These are phyloP conservation scores for Neurospora sp. DNA, from an alignment of 495 filamentous ascomycete genomes.

Conservation along the genomic window DNA sequence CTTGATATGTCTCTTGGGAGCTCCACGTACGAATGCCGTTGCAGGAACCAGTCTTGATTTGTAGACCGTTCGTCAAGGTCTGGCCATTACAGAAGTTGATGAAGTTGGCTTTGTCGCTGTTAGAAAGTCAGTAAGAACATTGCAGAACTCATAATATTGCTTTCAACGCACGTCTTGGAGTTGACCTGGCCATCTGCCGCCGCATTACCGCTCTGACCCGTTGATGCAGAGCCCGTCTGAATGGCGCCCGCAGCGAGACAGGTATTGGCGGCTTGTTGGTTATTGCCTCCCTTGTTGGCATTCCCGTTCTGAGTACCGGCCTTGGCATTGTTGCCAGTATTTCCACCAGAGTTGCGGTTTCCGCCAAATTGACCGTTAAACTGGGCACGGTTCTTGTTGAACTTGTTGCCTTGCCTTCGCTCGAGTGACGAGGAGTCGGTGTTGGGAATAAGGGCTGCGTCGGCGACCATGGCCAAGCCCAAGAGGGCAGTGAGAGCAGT, in stretches of 20 bases:
- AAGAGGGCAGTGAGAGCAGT: slow-evolving; percentile 33
- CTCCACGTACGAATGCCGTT: slow-evolving; percentile 58
- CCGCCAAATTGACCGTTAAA: slow-evolving; percentile 7
- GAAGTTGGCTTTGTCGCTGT: slow-evolving; percentile 49
- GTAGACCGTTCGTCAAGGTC: slow-evolving; percentile 59
- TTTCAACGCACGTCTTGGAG: slow-evolving; percentile 40
- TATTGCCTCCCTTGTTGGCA: slow-evolving; percentile 12
- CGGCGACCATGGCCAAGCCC: slow-evolving; percentile 29
- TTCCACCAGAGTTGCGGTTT: slow-evolving; percentile 9
- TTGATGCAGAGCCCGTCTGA: slow-evolving; percentile 38
- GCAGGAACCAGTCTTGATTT: slow-evolving; percentile 56
- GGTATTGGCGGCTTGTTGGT: slow-evolving; percentile 15
- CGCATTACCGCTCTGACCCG: slow-evolving; percentile 18
- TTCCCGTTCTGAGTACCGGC: slow-evolving; percentile 10
- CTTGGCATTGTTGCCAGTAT: slow-evolving; percentile 5
- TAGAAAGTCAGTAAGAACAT: not conserved
- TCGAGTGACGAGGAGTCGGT: slow-evolving; percentile 14
- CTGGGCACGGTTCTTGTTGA: slow-evolving; percentile 7
- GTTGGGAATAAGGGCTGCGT: slow-evolving; percentile 29
- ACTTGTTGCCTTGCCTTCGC: slow-evolving; percentile 11
- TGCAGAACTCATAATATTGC: not conserved
- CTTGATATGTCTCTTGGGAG: not conserved
- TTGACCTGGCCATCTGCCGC: slow-evolving; percentile 41
- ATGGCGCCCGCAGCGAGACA: slow-evolving; percentile 37
- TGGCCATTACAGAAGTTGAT: slow-evolving; percentile 61